These are phyloP conservation scores for Cyclotella baltica DNA, from an alignment of 108 stramenopile genomes.

Conservation along the genomic window DNA sequence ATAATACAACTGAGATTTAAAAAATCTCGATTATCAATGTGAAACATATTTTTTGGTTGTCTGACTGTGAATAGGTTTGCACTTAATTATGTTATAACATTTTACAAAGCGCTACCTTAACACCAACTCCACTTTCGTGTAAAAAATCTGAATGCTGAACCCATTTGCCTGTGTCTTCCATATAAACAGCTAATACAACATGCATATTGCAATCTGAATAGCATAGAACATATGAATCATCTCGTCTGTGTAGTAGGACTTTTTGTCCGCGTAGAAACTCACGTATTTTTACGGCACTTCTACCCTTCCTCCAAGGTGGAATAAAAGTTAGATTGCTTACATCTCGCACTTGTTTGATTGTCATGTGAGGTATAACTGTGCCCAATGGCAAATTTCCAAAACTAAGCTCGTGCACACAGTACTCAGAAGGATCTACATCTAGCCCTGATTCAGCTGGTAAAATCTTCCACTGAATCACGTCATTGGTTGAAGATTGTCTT, in stretches of 20 bases:
- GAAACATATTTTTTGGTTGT: too few species aligned
- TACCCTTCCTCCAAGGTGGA: slow-evolving; percentile 82
- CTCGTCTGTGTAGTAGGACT: slow-evolving; percentile 80
- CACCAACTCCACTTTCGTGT: slow-evolving; percentile 7
- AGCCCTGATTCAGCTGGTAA: not conserved
- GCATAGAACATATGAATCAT: slow-evolving; percentile 56
- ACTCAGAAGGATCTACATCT: not conserved
- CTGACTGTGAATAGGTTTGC: too few species aligned
- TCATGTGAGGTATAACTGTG: not conserved
- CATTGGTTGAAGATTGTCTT: not conserved
- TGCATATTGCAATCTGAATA: slow-evolving; percentile 15
- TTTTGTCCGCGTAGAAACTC: slow-evolving; percentile 93
- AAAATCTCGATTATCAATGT: too few species aligned
- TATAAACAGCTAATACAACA: slow-evolving; percentile 37
- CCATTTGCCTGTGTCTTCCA: slow-evolving; percentile 37
- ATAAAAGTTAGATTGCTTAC: slow-evolving; percentile 50
- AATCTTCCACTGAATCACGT: too few species aligned
- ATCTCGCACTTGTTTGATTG: slow-evolving; percentile 38
- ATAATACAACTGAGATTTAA: too few species aligned
- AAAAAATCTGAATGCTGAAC: slow-evolving; percentile 35
- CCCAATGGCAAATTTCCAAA: slow-evolving; percentile 19
- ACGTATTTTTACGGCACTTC: slow-evolving; percentile 74
- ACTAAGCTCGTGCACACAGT: slow-evolving; percentile 13
- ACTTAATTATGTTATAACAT: not conserved
- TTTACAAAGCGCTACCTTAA: slow-evolving; percentile 26